phyloP scores from a whole-genome alignment of 2,329 filamentous ascomycete species.

The Exophiala sp. region DNA sequence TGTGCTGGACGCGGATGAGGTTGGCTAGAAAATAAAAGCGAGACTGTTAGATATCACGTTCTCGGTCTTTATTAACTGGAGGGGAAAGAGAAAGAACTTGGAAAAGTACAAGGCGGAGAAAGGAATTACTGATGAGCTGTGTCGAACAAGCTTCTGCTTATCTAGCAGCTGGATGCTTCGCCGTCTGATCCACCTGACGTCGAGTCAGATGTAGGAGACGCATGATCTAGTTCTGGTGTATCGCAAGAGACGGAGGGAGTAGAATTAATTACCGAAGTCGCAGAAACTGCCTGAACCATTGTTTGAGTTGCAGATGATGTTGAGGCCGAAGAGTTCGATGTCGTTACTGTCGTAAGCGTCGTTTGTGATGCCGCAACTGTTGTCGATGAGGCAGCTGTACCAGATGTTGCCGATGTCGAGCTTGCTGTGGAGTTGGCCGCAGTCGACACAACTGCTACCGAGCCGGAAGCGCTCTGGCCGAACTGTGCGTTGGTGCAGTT shows the following conservation, averaged over 20 bases:
- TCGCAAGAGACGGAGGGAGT: background rate
- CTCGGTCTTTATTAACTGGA: background rate
- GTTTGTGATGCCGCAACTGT: slow-evolving; percentile 4
- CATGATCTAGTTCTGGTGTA: background rate
- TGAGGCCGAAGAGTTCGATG: slow-evolving; percentile 4
- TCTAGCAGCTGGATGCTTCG: background rate
- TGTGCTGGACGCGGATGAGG: background rate
- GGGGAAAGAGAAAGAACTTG: background rate
- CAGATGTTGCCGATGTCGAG: background rate
- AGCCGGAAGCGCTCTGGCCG: slow-evolving; percentile 2
- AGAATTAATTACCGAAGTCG: slow-evolving; percentile 19
- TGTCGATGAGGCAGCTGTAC: background rate
- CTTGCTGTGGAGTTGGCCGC: background rate
- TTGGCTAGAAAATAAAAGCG: background rate
- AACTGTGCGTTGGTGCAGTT: slow-evolving; percentile 22
- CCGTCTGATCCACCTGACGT: slow-evolving; percentile 10
- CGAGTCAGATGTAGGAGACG: slow-evolving; percentile 6
- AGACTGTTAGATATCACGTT: background rate
- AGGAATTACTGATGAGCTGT: background rate
- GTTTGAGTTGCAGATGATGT: background rate
- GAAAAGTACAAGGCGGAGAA: background rate
- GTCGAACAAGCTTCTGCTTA: too few species aligned
- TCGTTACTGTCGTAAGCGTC: slow-evolving; percentile 14
- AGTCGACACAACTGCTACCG: slow-evolving; percentile 6
- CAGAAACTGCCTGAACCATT: slow-evolving; percentile 2